Conservation (phyloP, 345 rosid species). For the Erodium maritimum region DNA sequence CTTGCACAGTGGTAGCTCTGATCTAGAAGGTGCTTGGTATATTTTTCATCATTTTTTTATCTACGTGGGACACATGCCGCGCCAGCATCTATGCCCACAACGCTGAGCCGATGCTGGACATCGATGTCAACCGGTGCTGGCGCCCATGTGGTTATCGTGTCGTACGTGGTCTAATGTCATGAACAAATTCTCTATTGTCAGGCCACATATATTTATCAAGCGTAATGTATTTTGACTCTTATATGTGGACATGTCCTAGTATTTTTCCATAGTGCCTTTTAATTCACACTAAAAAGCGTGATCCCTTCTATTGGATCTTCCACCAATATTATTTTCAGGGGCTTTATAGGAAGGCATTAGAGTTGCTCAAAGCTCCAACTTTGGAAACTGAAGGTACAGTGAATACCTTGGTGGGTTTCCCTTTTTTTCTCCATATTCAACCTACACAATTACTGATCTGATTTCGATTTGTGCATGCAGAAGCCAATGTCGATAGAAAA, state of each 20-base stretch:
- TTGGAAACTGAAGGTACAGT: constrained; percentile 44
- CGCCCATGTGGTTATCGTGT: no score
- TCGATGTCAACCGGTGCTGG: no score
- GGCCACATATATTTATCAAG: neutral
- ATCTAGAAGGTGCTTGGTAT: no score
- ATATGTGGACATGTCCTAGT: neutral
- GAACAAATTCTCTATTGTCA: neutral
- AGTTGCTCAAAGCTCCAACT: constrained; percentile 68
- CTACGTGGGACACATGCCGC: no score
- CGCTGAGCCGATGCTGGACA: no score
- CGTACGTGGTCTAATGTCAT: no score
- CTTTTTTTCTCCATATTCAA: neutral
- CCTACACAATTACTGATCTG: constrained; percentile 1
- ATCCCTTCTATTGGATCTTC: neutral
- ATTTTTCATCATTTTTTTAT: no score
- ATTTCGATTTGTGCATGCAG: constrained; percentile 15
- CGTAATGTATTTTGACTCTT: neutral
- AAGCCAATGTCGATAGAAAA: constrained; percentile 22
- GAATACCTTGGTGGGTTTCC: neutral
- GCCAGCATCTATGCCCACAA: no score
- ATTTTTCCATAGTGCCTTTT: neutral
- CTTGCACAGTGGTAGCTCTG: no score
- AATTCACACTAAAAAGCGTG: neutral
- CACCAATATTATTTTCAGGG: constrained; percentile 36
- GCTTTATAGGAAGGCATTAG: constrained; percentile 63